Percentiles rank a stretch among this genome's conserved stretches.
Evolutionary conservation across 805 yeast species (phyloP).

Genomic region (Wickerhamomyces chaumierensis): DNA sequence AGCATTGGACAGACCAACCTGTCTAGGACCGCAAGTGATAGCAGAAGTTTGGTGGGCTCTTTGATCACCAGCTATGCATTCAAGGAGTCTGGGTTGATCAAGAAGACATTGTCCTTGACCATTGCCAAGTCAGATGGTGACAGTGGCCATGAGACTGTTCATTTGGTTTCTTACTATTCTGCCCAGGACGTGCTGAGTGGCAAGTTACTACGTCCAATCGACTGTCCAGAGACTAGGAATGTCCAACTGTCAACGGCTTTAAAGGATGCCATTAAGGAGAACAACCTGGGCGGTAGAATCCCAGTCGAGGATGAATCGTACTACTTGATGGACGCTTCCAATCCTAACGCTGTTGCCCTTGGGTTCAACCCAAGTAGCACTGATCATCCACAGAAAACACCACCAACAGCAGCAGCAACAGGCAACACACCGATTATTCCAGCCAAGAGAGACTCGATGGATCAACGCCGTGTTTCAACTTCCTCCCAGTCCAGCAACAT

Average conservation of each 20-base stretch:
- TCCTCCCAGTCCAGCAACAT: background rate
- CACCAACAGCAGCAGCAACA: background rate
- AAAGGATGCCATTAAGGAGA: constrained; percentile 45
- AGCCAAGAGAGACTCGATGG: background rate
- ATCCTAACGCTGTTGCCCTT: constrained; percentile 11
- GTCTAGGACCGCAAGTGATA: background rate
- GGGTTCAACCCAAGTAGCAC: constrained; percentile 13
- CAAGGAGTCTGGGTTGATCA: constrained; percentile 64
- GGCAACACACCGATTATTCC: background rate
- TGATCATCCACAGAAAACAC: constrained; percentile 4
- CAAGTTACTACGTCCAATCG: constrained; percentile 45
- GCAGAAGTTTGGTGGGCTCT: constrained; percentile 41
- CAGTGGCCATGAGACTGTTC: constrained; percentile 37
- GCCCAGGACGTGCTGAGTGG: constrained; percentile 62
- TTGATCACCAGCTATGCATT: constrained; percentile 50
- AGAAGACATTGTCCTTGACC: constrained; percentile 58
- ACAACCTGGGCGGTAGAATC: constrained; percentile 45
- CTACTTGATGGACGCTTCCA: constrained; percentile 30
- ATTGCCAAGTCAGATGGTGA: constrained; percentile 8
- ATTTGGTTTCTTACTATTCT: constrained; percentile 69
- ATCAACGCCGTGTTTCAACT: background rate
- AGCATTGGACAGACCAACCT: constrained; percentile 1
- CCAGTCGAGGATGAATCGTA: constrained; percentile 38
- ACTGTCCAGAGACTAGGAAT: constrained; percentile 36
- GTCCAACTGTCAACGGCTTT: constrained; percentile 34